Base-by-base conservation (phyloP, 345 rosid genomes). In the Reutealis trisperma region DNA sequence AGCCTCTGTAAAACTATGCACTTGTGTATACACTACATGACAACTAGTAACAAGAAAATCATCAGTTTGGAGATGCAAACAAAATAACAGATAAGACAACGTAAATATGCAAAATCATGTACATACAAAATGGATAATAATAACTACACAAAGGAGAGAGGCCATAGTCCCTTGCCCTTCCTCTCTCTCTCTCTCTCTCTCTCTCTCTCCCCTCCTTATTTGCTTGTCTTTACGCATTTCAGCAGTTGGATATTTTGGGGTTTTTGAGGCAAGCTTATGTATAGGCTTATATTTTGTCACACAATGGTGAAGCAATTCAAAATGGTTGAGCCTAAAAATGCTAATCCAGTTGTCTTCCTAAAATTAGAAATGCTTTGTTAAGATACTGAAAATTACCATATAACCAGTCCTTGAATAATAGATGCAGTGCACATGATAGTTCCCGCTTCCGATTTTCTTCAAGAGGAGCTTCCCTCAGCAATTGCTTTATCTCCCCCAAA, bases 331-430 rank as follows among this genome's bases (percentile, higher is more conserved):
- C 13, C 34, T 42, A 6, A 45, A 45, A n/a, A 44, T n/a, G 3
- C 57, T 22, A 25, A 37, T 12, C 25, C 19, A 22, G 45, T 1
- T 63, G 14, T 47, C 0, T 54, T 54, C 8, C n/a, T 54, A 15
- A 4, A 3, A 54, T 15, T 52, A 47, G 10, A 15, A 30, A 30
- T 32, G 15, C 19, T 12, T 12, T 54, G 12, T 27, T 57, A 10
- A 66, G 19, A 61, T 74, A 11, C 47, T 63, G 69, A 70, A 51
- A 49, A 52, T 84, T 92, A 96, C 99, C 96, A 63, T 96, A 94
- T 69, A 96, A 86, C 99, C 99, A 94, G 82, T 96, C 99, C 78
- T 91, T 94, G 88, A 96, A 96, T 86, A 88, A 89, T 41, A 91
- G 86, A 85, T 96, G 99, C 64, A 96, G 89, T 51, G 99, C 98